These are phyloP conservation scores for Torrubiellomyces zombiae DNA, from an alignment of 2,329 filamentous ascomycete genomes.

Conservation along the genomic window DNA sequence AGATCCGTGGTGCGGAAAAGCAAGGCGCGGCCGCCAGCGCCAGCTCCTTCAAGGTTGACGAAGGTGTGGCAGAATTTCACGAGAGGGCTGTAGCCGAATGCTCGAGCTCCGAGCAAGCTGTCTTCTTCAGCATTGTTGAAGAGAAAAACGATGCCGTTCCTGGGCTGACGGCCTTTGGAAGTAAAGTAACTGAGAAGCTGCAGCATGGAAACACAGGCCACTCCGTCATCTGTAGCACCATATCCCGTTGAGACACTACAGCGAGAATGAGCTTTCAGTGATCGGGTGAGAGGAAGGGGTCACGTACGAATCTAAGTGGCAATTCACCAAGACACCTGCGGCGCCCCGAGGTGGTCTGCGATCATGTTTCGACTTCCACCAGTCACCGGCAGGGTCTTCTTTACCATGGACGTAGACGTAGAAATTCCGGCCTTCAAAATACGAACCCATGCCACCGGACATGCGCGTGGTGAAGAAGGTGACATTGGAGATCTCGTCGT, in stretches of 20 bases:
- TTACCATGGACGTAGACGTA: slow-evolving; percentile 79
- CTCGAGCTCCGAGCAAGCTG: slow-evolving; percentile 70
- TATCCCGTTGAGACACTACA: slow-evolving; percentile 72
- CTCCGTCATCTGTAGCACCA: slow-evolving; percentile 86
- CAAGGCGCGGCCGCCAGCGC: slow-evolving; percentile 73
- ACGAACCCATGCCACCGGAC: slow-evolving; percentile 31
- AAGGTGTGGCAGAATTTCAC: slow-evolving; percentile 73
- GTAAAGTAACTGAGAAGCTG: slow-evolving; percentile 83
- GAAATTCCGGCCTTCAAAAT: slow-evolving; percentile 87
- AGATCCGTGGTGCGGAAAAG: slow-evolving; percentile 80
- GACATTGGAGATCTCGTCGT: slow-evolving; percentile 64
- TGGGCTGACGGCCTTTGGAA: slow-evolving; percentile 50
- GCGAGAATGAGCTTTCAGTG: slow-evolving; percentile 2
- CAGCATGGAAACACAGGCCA: slow-evolving; percentile 72
- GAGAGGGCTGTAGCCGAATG: slow-evolving; percentile 70
- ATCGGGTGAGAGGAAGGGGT: slow-evolving; percentile 3
- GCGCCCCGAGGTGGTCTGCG: slow-evolving; percentile 34
- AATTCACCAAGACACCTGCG: slow-evolving; percentile 79
- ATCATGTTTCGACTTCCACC: slow-evolving; percentile 43
- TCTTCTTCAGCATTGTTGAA: slow-evolving; percentile 97
- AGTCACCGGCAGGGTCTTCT: slow-evolving; percentile 54
- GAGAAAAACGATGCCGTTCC: slow-evolving; percentile 64
- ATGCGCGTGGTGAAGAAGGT: slow-evolving; percentile 38
- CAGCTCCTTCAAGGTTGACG: slow-evolving; percentile 86
- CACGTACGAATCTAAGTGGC: slow-evolving; percentile 65